Conservation (phyloP, 495 filamentous ascomycete species). For the Amniculicola lignicola region DNA sequence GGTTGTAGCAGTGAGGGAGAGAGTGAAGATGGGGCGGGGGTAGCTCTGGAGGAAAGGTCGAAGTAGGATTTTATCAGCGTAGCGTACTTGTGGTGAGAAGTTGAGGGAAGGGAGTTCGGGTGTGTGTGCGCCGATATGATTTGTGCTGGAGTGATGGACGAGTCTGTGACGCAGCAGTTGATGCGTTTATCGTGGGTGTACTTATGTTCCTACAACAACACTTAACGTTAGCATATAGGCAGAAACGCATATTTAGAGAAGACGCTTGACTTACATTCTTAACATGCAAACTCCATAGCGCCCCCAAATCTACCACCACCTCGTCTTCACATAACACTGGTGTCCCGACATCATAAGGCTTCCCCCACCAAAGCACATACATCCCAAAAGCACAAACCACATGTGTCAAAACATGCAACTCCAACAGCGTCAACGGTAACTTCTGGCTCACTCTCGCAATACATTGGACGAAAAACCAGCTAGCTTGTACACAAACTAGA, state of each 20-base stretch:
- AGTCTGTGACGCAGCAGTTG: no score
- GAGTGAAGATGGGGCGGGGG: no score
- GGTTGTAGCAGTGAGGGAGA: neutral
- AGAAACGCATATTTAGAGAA: neutral
- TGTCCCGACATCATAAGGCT: slow-evolving; percentile 37
- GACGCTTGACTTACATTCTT: neutral
- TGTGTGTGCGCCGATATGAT: neutral
- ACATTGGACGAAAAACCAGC: slow-evolving; percentile 42
- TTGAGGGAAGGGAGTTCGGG: neutral
- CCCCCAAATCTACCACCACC: slow-evolving; percentile 13
- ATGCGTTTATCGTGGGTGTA: neutral
- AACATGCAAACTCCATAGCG: slow-evolving; percentile 5
- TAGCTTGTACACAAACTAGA: slow-evolving; percentile 41
- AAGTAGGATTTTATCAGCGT: no score
- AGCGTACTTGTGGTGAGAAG: neutral
- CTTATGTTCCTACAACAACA: neutral
- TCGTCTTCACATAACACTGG: slow-evolving; percentile 11
- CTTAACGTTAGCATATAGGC: neutral
- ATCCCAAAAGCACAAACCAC: slow-evolving; percentile 41
- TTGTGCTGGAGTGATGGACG: no score
- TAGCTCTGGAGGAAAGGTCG: no score
- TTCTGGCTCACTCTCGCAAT: slow-evolving; percentile 31
- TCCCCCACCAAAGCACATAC: slow-evolving; percentile 44
- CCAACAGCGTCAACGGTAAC: slow-evolving; percentile 40
- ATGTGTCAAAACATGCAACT: slow-evolving; percentile 41